Base-by-base conservation (phyloP, 306 rosid genomes). In the Sphenostylis stenocarpa region DNA sequence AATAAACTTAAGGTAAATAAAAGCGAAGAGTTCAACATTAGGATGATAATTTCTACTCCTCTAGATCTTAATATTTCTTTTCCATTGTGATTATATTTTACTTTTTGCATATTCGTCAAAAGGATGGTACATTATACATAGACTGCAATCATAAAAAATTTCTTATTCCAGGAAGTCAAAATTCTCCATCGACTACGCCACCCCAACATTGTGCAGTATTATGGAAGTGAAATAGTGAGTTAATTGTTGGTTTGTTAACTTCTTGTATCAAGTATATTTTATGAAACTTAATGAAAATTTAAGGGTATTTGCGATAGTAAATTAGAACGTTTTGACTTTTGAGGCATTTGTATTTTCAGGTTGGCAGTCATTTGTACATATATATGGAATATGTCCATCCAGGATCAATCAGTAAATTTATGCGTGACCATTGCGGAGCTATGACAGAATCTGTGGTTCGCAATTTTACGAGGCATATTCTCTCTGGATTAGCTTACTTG, bases 321-420 rank as follows among this genome's bases (percentile, higher is more conserved):
- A 4, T 57, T 23, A 53, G 63, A 41, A 56, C 43, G 13, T 38
- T 2, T 38, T 38, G 43, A 19, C 3, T 34, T 44, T 71, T 48
- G 17, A 33, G 26, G 26, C 19, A 5, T 61, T 61, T 28, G 13
- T 33, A 7, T 58, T 36, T 82, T 67, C 88, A 87, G 94, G 83
- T 84, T 61, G 90, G 84, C 38, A 85, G 84, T 75, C 88, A 80
- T 70, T 87, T 90, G 56, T 90, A 87, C 78, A 90, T 90, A 80
- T 87, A 86, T 86, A 80, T 87, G 84, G 91, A 90, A 68, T 90
- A 90, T 70, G 85, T 90, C 17, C 63, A 86, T 67, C 94, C 91
- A 19, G 94, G 94, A 55, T 90, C 94, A 6, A 84, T 90, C 41
- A 84, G 83, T 47, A 90, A 86, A 72, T 90, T 77, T 58, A 86